phyloP scores from a whole-genome alignment of 2,329 filamentous ascomycete species.

The Aureobasidium namibiae region DNA sequence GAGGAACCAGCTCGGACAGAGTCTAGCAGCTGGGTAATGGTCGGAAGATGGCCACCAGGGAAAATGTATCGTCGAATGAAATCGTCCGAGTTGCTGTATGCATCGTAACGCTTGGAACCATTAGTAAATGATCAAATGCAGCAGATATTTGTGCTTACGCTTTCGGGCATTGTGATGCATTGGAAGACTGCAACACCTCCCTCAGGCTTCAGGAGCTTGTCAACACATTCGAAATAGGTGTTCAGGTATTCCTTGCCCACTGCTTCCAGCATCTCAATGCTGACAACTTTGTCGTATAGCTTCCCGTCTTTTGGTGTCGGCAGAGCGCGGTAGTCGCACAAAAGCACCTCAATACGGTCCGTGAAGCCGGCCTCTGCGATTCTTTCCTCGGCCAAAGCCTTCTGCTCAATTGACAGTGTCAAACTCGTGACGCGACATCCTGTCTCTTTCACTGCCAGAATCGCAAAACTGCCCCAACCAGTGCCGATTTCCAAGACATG shows the following conservation, averaged over 20 bases:
- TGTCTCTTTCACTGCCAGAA: conserved; percentile 57
- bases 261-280: conserved; percentile 71
- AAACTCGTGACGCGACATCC: conserved; percentile 62
- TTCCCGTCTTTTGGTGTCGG: conserved; percentile 39
- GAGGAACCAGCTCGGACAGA: conserved; percentile 53
- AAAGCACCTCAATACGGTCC: conserved; percentile 54
- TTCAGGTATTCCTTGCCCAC: conserved; percentile 60
- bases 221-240: conserved; percentile 59
- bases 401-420: conserved; percentile 62
- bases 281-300: conserved; percentile 62
- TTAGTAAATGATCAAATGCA: background rate
- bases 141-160: conserved; percentile 21
- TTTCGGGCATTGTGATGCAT: conserved; percentile 69
- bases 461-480: conserved; percentile 68
- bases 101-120: conserved; percentile 45
- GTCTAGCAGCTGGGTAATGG: conserved; percentile 59
- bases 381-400: conserved; percentile 56
- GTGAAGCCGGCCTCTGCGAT: conserved; percentile 54
- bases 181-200: conserved; percentile 64
- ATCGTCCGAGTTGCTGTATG: conserved; percentile 58
- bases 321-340: conserved; percentile 61
- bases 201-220: conserved; percentile 56
- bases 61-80: conserved; percentile 75
- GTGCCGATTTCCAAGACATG: conserved; percentile 69
- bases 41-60: conserved; percentile 63